Evolutionary conservation across 2,329 filamentous ascomycete species (phyloP), one percentile per base, ranked within the genome.

Genomic region (Paracamarosporium sp.): DNA sequence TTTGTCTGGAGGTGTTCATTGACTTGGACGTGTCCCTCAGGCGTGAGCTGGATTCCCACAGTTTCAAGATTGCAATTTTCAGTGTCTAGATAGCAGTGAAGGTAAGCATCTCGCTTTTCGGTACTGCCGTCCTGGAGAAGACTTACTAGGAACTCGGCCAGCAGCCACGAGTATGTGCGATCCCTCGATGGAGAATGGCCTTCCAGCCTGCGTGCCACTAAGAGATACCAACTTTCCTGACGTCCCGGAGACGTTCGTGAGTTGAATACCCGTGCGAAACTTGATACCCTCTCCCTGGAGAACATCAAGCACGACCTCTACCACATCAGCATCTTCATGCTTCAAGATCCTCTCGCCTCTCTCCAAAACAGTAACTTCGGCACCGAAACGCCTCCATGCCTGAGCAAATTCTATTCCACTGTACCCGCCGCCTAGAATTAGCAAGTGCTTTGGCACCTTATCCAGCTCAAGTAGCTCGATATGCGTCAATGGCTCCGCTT

Each of bases 321-420:
- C 50, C 5, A 62, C 56, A 40, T 64, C 58, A 38, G 59, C 52
- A 44, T 63, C 59, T 31, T 62, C 63, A n/a, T 44, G 25, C 40
- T 55, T 60, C n/a, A 63, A 28, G 22, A 63, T 55, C 7, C 40
- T 38, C 8, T 43, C 35, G 22, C 50, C 46, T n/a, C 53, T 43
- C 22, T 64, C 58, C 17, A 62, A 36, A n/a, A 65, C 52, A 17
- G 59, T 58, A 3, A 64, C 59, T 15, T 54, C 35, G n/a, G 57
- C 48, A 1, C 58, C 60, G 27, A 65, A 56, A 11, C 57, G 53
- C 7, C 53, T 47, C 30, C 56, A 53, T 3, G 57, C 51, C 41
- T 65, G 62, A 5, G 60, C 62, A 48, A 63, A 63, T 28, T 65
- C 63, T 15, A 65, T 46, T 3, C 56, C 61, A 30, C 57, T 35